These are phyloP conservation scores for Gloeopeniophorella convolvens DNA, from an alignment of 768 basidiomycete genomes.

Conservation along the genomic window DNA sequence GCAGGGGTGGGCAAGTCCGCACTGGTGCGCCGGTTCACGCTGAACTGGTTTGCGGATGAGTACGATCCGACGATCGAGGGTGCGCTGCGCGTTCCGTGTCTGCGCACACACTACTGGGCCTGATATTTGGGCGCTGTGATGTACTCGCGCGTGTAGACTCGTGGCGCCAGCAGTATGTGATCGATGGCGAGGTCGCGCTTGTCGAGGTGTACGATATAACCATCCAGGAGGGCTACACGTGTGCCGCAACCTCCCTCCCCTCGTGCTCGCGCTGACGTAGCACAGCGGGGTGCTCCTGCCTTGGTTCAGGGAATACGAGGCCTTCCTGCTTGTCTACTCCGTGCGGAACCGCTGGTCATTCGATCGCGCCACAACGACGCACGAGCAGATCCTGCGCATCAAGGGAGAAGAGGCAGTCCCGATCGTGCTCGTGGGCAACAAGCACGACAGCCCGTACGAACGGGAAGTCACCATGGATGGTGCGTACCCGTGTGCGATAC, in stretches of 20 bases:
- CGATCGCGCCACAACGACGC: conserved; percentile 91
- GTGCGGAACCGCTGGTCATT: conserved; percentile 97
- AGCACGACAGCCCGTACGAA: conserved; percentile 91
- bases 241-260: conserved; percentile 26
- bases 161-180: conserved; percentile 93
- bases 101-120: background rate
- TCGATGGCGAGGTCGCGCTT: conserved; percentile 94
- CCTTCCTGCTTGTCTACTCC: conserved; percentile 95
- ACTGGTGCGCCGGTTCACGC: conserved; percentile 96
- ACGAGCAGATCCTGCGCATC: conserved; percentile 92
- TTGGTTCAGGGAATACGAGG: conserved; percentile 97
- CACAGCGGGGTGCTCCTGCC: conserved; percentile 94
- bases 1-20: conserved; percentile 79
- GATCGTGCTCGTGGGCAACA: conserved; percentile 95
- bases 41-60: conserved; percentile 88
- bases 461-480: conserved; percentile 92
- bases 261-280: background rate
- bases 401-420: conserved; percentile 96
- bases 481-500: conserved; percentile 29
- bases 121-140: background rate
- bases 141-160: too few species aligned
- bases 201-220: conserved; percentile 96
- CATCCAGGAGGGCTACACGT: conserved; percentile 98
- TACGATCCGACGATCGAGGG: conserved; percentile 96
- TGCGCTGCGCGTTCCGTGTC: too few species aligned